phyloP scores from a whole-genome alignment of 106 monocot species.

The Iris macrosiphon region DNA sequence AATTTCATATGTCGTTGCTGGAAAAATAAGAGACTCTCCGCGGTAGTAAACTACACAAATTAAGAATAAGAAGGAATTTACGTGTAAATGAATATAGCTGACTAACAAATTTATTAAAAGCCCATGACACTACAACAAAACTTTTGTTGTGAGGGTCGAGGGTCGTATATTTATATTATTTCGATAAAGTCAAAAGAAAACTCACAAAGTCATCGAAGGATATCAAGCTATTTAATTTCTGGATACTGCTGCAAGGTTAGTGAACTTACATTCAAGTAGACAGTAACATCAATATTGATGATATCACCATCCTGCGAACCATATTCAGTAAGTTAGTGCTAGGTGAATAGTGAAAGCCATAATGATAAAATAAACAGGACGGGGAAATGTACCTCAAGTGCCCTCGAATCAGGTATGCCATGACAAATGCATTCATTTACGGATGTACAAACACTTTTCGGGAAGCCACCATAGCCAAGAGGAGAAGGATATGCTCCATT shows the following conservation, averaged over 20 bases:
- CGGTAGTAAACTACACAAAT: no score
- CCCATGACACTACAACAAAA: no score
- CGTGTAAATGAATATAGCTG: no score
- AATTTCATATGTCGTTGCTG: no score
- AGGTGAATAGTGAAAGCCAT: no score
- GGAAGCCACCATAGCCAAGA: constrained; percentile 97
- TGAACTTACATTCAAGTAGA: constrained; percentile 88
- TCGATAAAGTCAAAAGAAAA: no score
- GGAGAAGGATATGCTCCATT: constrained; percentile 99
- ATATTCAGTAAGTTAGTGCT: constrained; percentile 1
- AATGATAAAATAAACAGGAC: not conserved
- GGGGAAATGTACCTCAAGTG: constrained; percentile 61
- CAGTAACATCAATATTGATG: constrained; percentile 98
- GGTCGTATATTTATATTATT: no score
- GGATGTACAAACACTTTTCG: constrained; percentile 98
- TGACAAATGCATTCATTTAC: constrained; percentile 99
- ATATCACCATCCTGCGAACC: constrained; percentile 89
- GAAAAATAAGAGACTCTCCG: no score
- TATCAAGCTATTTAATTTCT: not conserved
- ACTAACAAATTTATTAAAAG: no score
- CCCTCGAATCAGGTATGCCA: constrained; percentile 93
- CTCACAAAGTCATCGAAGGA: no score
- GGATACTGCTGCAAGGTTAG: not conserved
- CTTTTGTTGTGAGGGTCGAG: no score
- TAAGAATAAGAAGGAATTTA: no score